Conservation (phyloP, 495 filamentous ascomycete genomes). For the Daldinia loculata region DNA sequence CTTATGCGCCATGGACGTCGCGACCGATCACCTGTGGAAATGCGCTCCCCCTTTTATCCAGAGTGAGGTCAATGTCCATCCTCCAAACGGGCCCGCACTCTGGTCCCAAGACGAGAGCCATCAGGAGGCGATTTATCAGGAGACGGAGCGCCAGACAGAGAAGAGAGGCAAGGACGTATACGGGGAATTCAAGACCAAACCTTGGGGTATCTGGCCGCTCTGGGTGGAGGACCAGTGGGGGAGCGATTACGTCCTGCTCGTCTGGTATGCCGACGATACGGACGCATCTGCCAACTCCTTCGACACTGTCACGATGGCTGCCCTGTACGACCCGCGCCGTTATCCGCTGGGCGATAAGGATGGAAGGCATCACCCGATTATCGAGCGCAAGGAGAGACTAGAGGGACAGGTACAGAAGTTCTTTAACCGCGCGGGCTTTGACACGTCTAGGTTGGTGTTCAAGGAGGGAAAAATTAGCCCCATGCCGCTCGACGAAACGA, state of each 20-base stretch:
- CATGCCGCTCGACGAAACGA: slow-evolving; percentile 28
- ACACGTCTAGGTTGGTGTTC: neutral
- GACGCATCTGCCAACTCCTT: neutral
- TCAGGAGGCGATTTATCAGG: slow-evolving; percentile 12
- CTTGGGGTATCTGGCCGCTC: slow-evolving; percentile 40
- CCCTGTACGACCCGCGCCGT: slow-evolving; percentile 45
- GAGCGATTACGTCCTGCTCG: slow-evolving; percentile 29
- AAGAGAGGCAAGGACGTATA: neutral
- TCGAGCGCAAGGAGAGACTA: neutral
- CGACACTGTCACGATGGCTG: slow-evolving; percentile 3
- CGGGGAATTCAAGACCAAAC: slow-evolving; percentile 24
- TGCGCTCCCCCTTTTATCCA: slow-evolving; percentile 18
- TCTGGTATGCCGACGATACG: slow-evolving; percentile 17
- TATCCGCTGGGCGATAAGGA: neutral
- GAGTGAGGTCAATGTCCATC: neutral
- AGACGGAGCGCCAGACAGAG: slow-evolving; percentile 10
- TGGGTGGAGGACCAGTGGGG: slow-evolving; percentile 45
- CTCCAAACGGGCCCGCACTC: slow-evolving; percentile 36
- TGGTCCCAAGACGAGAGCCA: slow-evolving; percentile 23
- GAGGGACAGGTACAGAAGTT: neutral
- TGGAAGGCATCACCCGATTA: neutral
- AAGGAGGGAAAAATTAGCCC: slow-evolving; percentile 10
- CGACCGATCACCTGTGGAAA: slow-evolving; percentile 32
- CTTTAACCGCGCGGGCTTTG: slow-evolving; percentile 6
- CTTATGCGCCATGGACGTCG: slow-evolving; percentile 30